Base-by-base conservation (phyloP, 1,139 yeast species). In the Hansenula sp. region DNA sequence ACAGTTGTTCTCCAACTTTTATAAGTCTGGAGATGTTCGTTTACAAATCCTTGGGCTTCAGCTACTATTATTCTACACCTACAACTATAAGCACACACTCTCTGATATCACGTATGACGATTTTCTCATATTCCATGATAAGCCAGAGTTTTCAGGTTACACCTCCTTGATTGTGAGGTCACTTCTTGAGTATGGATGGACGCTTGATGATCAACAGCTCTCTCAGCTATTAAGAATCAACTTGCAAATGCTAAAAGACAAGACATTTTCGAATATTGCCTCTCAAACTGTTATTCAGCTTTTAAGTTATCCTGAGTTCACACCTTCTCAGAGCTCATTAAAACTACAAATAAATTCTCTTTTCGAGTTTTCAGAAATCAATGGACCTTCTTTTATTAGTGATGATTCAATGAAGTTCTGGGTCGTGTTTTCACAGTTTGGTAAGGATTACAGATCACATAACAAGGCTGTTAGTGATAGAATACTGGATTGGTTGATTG, bases 351-450 rank as follows among this genome's bases (percentile, higher is more conserved):
- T 79, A 24, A 75, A 73, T 38, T 74, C 72, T 29, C 45, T 79
- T 3, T 62, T 76, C 35, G 84, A 80, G 36, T 59, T 77, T 13
- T 65, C 86, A 0, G 82, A 77, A 36, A 65, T 79, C 2, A 76
- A 74, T 54, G 91, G 91, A 0, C 91, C 93, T 0, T 56, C 61
- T 2, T 31, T 46, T 1, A 46, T 81, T 1, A 66, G 70, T 42
- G 64, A 72, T 38, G 76, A 72, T 43, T 67, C 84, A 8, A 64
- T 79, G 38, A 54, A 59, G 16, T 77, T 83, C 47, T 84, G 91
- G 90, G 60, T 68, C 42, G 55, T 70, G 0, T 51, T 77, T 8
- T 59, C 68, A 21, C 60, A 61, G n/a, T 53, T 76, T 7, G 67
- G 73, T 11, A 60, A 61, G 31, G 59, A 57, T 3, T 60, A 67